Conservation (phyloP, 495 filamentous ascomycete genomes). For the Elaphomyces granulatus region DNA sequence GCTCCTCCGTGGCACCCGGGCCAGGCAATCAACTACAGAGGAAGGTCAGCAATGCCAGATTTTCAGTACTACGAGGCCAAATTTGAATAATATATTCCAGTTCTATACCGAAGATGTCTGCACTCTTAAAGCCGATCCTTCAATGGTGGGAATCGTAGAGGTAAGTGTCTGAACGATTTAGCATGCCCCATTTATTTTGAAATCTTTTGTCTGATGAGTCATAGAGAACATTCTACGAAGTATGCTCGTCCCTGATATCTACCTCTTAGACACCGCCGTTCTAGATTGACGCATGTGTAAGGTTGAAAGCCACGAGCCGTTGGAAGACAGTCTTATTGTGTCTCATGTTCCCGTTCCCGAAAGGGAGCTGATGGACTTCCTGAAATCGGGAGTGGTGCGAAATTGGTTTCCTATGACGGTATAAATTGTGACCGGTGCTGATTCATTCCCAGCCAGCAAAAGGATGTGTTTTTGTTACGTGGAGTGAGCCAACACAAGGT, state of each 20-base stretch:
- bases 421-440: too few relatives aligned
- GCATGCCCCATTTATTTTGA: not conserved
- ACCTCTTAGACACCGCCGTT: constrained; percentile 1
- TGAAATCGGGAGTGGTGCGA: constrained; percentile 20
- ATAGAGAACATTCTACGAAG: constrained; percentile 14
- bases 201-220: constrained; percentile 3
- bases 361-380: constrained; percentile 13
- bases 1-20: too few relatives aligned
- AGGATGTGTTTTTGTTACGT: constrained; percentile 23
- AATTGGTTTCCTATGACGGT: too few relatives aligned
- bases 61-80: not conserved
- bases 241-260: constrained; percentile 6
- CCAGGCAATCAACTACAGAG: too few relatives aligned
- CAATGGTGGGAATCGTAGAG: constrained; percentile 14
- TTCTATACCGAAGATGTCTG: constrained; percentile 17
- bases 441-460: constrained; percentile 24
- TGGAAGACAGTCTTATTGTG: constrained; percentile 7
- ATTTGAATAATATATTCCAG: not conserved
- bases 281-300: constrained; percentile 5
- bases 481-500: constrained; percentile 11
- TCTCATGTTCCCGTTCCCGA: constrained; percentile 10
- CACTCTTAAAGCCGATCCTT: constrained; percentile 15
- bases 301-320: constrained; percentile 10
- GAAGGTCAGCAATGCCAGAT: not conserved
- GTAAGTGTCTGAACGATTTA: constrained; percentile 9